These are phyloP conservation scores for Phytophthora tentaculata DNA, from an alignment of 352 stramenopile species.

Conservation along the genomic window DNA sequence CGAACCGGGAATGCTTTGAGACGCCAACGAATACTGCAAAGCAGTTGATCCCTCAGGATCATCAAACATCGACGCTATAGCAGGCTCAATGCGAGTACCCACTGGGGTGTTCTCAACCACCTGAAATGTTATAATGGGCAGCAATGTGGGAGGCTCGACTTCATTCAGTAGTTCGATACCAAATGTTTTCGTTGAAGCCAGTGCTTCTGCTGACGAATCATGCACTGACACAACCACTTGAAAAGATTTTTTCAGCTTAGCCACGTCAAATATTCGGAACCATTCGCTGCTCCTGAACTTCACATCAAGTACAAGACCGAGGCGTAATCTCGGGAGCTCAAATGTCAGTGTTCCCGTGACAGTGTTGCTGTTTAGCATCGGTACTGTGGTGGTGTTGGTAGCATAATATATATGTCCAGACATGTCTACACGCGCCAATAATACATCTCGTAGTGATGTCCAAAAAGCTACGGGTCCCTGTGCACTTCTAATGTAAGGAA, in stretches of 20 bases:
- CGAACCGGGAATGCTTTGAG: slow-evolving; percentile 39
- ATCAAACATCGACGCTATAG: slow-evolving; percentile 18
- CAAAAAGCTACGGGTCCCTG: background rate
- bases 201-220: slow-evolving; percentile 38
- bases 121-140: slow-evolving; percentile 4
- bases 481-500: slow-evolving; percentile 16
- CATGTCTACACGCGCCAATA: slow-evolving; percentile 15
- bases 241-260: slow-evolving; percentile 47
- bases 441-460: slow-evolving; percentile 5
- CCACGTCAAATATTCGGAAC: slow-evolving; percentile 43
- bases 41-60: slow-evolving; percentile 29
- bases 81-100: slow-evolving; percentile 11
- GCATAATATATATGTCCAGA: slow-evolving; percentile 12
- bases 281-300: slow-evolving; percentile 37
- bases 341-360: slow-evolving; percentile 17
- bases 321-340: slow-evolving; percentile 17
- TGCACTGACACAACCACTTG: slow-evolving; percentile 40
- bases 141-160: slow-evolving; percentile 25
- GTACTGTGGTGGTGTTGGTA: slow-evolving; percentile 8
- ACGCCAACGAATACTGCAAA: slow-evolving; percentile 34
- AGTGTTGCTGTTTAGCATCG: background rate
- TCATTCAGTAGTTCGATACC: slow-evolving; percentile 23
- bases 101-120: slow-evolving; percentile 28
- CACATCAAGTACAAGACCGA: slow-evolving; percentile 31
- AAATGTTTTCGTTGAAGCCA: slow-evolving; percentile 26